phyloP scores from a whole-genome alignment of 2,329 filamentous ascomycete species.

The Nigrospora oryzae region DNA sequence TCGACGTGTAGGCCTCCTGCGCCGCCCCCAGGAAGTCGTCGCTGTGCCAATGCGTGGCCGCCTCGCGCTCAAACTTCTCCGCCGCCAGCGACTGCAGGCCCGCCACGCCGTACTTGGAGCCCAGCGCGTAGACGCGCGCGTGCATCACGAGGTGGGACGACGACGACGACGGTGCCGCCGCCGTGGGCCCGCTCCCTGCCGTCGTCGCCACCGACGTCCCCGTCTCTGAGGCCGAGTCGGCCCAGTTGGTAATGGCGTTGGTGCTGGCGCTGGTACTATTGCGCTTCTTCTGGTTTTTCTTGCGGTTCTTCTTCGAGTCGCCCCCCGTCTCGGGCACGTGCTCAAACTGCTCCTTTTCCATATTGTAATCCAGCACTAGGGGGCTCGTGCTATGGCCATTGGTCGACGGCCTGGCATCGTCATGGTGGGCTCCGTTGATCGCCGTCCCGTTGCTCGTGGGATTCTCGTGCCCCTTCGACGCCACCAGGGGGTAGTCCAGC shows the following conservation, averaged over 20 bases:
- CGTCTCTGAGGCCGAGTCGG: not conserved
- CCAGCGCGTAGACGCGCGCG: slow-evolving; percentile 8
- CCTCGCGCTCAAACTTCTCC: slow-evolving; percentile 6
- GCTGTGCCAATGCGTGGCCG: slow-evolving; percentile 3
- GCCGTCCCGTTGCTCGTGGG: not conserved
- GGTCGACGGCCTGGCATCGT: too few relatives aligned
- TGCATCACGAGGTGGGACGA: slow-evolving; percentile 7
- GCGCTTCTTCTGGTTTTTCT: slow-evolving; percentile 2
- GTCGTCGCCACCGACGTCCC: not conserved
- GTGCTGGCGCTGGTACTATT: not conserved
- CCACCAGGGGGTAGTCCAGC: slow-evolving; percentile 8
- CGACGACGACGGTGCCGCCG: not conserved
- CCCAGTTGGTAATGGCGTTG: not conserved
- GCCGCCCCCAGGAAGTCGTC: slow-evolving; percentile 8
- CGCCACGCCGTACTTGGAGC: slow-evolving; percentile 5
- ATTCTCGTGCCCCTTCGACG: not conserved
- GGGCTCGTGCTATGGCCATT: too few relatives aligned
- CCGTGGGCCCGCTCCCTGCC: not conserved
- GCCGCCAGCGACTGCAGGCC: slow-evolving; percentile 7
- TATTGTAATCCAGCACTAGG: slow-evolving; percentile 1
- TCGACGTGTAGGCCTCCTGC: slow-evolving; percentile 5
- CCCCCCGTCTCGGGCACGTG: not conserved
- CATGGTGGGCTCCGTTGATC: too few relatives aligned
- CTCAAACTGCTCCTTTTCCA: slow-evolving; percentile 3
- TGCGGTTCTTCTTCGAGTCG: slow-evolving; percentile 2